phyloP scores from a whole-genome alignment of 768 basidiomycete genomes.

The Lentinula boryana region DNA sequence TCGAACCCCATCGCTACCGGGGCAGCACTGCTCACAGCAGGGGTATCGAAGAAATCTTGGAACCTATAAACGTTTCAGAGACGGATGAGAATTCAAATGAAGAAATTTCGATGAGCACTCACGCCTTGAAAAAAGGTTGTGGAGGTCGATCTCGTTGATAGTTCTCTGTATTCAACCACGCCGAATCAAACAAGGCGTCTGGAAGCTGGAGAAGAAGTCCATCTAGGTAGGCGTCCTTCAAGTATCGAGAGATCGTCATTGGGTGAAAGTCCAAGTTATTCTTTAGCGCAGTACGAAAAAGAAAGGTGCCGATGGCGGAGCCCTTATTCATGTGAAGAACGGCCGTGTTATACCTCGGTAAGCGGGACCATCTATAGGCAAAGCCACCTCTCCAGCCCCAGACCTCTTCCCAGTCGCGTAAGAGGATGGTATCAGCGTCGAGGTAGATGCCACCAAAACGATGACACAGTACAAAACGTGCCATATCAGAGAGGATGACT shows the following conservation, averaged over 20 bases:
- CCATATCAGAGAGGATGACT: slow-evolving; percentile 83
- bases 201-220: slow-evolving; percentile 82
- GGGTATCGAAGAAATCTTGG: slow-evolving; percentile 84
- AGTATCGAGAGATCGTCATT: slow-evolving; percentile 88
- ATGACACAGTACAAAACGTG: slow-evolving; percentile 94
- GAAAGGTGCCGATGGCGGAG: slow-evolving; percentile 86
- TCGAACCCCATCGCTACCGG: slow-evolving; percentile 88
- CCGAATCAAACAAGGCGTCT: slow-evolving; percentile 94
- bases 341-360: slow-evolving; percentile 94
- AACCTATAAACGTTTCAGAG: slow-evolving; percentile 45
- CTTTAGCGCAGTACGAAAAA: slow-evolving; percentile 91
- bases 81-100: neutral
- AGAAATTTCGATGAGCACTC: slow-evolving; percentile 13
- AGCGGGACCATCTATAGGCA: slow-evolving; percentile 92
- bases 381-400: slow-evolving; percentile 98
- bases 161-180: slow-evolving; percentile 91
- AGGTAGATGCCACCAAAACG: slow-evolving; percentile 96
- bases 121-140: slow-evolving; percentile 91
- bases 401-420: slow-evolving; percentile 97
- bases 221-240: slow-evolving; percentile 84
- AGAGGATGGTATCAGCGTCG: slow-evolving; percentile 92
- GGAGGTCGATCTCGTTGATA: slow-evolving; percentile 91
- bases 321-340: slow-evolving; percentile 91
- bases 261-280: slow-evolving; percentile 97
- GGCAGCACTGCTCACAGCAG: slow-evolving; percentile 63